Percentiles rank a stretch among this genome's conserved stretches.
Conservation (phyloP, 495 filamentous ascomycete species). For the Alectoria sarmentosa region DNA sequence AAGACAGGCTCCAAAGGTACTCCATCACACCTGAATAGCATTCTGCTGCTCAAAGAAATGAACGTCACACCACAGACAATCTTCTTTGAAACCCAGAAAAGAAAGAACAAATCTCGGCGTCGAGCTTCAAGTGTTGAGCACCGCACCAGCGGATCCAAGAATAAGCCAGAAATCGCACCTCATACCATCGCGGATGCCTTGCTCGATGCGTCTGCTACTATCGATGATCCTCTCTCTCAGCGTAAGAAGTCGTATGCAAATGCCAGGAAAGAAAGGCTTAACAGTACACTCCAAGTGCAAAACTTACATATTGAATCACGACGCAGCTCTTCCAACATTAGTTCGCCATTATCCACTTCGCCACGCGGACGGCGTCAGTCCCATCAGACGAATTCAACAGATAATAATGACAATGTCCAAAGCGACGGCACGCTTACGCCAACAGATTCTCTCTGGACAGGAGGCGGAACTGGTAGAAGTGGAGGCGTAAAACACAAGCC, state of each 20-base stretch:
- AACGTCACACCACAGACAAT: slow-evolving; percentile 78
- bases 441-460: slow-evolving; percentile 18
- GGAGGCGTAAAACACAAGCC: slow-evolving; percentile 50
- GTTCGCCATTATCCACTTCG: slow-evolving; percentile 12
- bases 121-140: slow-evolving; percentile 29
- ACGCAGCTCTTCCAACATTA: slow-evolving; percentile 33
- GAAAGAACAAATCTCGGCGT: slow-evolving; percentile 40
- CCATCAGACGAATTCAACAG: not conserved
- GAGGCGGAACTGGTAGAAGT: slow-evolving; percentile 8
- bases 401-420: slow-evolving; percentile 9
- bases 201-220: slow-evolving; percentile 84
- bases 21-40: slow-evolving; percentile 52
- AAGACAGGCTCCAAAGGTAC: slow-evolving; percentile 41
- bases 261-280: slow-evolving; percentile 43
- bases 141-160: slow-evolving; percentile 22
- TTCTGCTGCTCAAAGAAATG: slow-evolving; percentile 62
- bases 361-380: slow-evolving; percentile 6
- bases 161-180: slow-evolving; percentile 45
- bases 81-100: slow-evolving; percentile 68
- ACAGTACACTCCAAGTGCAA: slow-evolving; percentile 23
- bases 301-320: slow-evolving; percentile 23
- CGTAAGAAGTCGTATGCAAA: slow-evolving; percentile 49
- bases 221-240: slow-evolving; percentile 58
- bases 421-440: slow-evolving; percentile 26
- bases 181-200: slow-evolving; percentile 87